These are phyloP conservation scores for Spirogloea muscicola DNA, from an alignment of 139 green algal species.

Conservation along the genomic window DNA sequence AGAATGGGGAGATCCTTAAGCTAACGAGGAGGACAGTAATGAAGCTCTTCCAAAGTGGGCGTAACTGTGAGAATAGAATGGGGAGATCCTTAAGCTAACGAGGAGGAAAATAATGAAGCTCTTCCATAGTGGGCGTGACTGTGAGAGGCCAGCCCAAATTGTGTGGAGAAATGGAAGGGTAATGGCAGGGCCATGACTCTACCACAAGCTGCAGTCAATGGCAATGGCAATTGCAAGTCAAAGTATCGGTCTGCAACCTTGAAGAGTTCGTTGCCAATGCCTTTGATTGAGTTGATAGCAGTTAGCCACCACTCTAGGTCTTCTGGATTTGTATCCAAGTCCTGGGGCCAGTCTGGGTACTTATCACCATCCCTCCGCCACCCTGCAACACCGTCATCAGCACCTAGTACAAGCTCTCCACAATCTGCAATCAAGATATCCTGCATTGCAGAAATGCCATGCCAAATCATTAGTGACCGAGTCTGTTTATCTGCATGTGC, in stretches of 20 bases:
- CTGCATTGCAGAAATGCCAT: no score
- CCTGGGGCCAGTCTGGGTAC: not conserved
- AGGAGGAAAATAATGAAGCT: not conserved
- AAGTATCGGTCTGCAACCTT: not conserved
- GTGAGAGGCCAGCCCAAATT: not conserved
- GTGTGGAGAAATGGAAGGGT: not conserved
- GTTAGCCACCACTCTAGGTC: not conserved
- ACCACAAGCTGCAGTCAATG: not conserved
- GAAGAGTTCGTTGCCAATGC: not conserved
- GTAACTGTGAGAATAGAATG: not conserved
- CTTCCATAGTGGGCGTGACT: not conserved
- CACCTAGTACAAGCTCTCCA: not conserved
- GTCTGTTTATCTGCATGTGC: no score
- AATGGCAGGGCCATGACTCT: not conserved
- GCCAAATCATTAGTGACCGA: no score
- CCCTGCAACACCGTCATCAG: not conserved
- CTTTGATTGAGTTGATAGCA: not conserved
- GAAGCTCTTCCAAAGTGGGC: not conserved
- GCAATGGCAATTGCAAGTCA: not conserved
- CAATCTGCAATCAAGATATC: not conserved
- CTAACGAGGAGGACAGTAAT: no score
- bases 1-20: no score
- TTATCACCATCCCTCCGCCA: not conserved
- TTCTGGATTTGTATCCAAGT: not conserved
- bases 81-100: not conserved